Conservation (phyloP, 1,284 basidiomycete species). For the Pascua guehoae region DNA sequence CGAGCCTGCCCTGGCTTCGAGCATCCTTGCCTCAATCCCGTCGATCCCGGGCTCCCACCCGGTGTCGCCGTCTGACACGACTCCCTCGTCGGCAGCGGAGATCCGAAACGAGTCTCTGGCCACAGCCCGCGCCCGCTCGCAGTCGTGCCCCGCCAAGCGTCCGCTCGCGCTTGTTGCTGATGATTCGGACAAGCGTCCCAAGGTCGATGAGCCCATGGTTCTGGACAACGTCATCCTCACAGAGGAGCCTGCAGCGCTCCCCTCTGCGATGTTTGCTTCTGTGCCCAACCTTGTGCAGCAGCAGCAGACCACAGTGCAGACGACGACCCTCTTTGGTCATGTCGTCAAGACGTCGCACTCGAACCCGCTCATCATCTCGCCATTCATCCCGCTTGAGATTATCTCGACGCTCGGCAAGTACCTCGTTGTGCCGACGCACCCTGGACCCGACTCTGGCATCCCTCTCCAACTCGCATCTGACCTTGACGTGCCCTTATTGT, state of each 20-base stretch:
- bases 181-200: slow-evolving; percentile 41
- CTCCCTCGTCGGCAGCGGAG: not conserved
- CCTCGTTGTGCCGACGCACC: slow-evolving; percentile 22
- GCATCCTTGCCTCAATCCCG: slow-evolving; percentile 12
- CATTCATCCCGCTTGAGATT: slow-evolving; percentile 33
- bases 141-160: slow-evolving; percentile 42
- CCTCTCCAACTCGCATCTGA: slow-evolving; percentile 29
- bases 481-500: slow-evolving; percentile 50
- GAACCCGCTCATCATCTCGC: slow-evolving; percentile 76
- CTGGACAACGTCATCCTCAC: slow-evolving; percentile 22
- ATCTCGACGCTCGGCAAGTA: slow-evolving; percentile 32
- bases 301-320: slow-evolving; percentile 72
- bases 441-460: slow-evolving; percentile 1
- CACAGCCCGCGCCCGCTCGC: slow-evolving; percentile 11
- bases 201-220: slow-evolving; percentile 41
- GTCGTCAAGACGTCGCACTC: slow-evolving; percentile 67
- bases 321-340: slow-evolving; percentile 23
- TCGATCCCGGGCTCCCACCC: slow-evolving; percentile 12
- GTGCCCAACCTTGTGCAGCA: slow-evolving; percentile 28
- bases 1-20: slow-evolving; percentile 2
- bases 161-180: slow-evolving; percentile 20
- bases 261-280: slow-evolving; percentile 25
- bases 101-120: not conserved
- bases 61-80: not conserved
- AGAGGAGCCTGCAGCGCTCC: slow-evolving; percentile 17